Base-by-base conservation (phyloP, 2,329 filamentous ascomycete genomes). In the Geoglossum cookeanum region DNA sequence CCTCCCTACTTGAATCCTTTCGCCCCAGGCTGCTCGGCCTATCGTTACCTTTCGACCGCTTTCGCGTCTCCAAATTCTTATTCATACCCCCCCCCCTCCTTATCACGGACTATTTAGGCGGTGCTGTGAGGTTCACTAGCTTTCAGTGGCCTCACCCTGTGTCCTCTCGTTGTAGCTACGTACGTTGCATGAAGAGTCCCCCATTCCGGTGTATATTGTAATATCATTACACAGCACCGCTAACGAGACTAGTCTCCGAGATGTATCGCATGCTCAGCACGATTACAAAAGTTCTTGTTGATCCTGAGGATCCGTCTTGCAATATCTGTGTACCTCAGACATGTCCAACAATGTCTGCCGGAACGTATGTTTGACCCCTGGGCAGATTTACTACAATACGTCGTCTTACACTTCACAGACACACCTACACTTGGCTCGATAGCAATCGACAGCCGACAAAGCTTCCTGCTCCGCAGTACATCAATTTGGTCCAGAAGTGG, bases 351-450 rank as follows among this genome's bases (percentile, higher is more conserved):
- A 96, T 95, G 87, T 94, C 90, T 59, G 92, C 92, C 65, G 91
- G 91, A 70, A 78, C 81, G 90, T 95, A 76, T 75, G 89, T 81
- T 58, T 33, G 17, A 42, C 39, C 35, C 35, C 57, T 42, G 8
- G 58, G 27, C 58, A 63, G 59, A 52, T 11, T 42, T 7, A 13
- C 22, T 8, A 35, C 17, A 42, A 22, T 13, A 11, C n/a, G 27
- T 49, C 35, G 52, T 29, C 39, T 42, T 54, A 56, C 33, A 58
- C 33, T 30, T 13, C 83, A 79, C n/a, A 94, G 92, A 65, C 85
- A 94, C 70, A 94, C 88, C 30, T 97, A 95, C 70, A 96, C 90
- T 54, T 97, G 91, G 91, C 79, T 97, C 57, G 94, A 96, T 71
- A 83, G 84, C 62, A 83, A 87, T 65, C 82, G 85, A 64, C 84